These are phyloP conservation scores for Arthrobotrys conoides DNA, from an alignment of 2,329 filamentous ascomycete genomes.

Conservation along the genomic window DNA sequence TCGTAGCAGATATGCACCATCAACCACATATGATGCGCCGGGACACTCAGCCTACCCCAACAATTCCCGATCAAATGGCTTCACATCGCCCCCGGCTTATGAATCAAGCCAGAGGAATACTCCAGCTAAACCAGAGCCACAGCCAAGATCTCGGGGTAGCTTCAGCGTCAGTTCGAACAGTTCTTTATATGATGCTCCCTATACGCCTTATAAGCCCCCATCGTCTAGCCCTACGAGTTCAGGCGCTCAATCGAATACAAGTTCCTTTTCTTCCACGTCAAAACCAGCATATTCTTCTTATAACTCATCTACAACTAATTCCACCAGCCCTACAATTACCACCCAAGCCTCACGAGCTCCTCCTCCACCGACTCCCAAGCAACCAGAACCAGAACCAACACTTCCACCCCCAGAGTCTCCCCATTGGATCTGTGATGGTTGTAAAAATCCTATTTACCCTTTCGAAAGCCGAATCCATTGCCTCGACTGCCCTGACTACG, in stretches of 20 bases:
- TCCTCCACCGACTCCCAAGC: neutral
- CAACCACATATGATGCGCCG: conserved; percentile 5
- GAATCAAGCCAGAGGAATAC: conserved; percentile 1
- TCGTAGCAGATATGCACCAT: conserved; percentile 21
- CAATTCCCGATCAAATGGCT: conserved; percentile 19
- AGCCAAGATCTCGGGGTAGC: neutral
- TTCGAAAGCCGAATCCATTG: conserved; percentile 56
- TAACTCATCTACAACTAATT: neutral
- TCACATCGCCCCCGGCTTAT: conserved; percentile 29
- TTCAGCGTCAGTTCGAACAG: conserved; percentile 47
- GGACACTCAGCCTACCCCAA: neutral
- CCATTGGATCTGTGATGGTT: conserved; percentile 55
- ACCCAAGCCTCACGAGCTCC: conserved; percentile 1
- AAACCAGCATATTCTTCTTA: conserved; percentile 18
- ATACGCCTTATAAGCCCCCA: conserved; percentile 20
- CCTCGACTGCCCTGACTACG: conserved; percentile 52
- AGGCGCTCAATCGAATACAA: neutral
- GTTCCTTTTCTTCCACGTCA: neutral
- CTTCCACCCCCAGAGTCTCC: conserved; percentile 34
- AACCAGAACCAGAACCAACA: conserved; percentile 23
- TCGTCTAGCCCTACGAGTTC: conserved; percentile 15
- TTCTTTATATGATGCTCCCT: conserved; percentile 39
- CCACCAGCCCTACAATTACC: conserved; percentile 12
- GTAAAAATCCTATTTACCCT: conserved; percentile 45
- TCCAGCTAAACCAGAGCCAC: conserved; percentile 3